Evolutionary conservation across 768 basidiomycete species (phyloP), one percentile per base, ranked within the genome.

Genomic region (Trametes elegans): DNA sequence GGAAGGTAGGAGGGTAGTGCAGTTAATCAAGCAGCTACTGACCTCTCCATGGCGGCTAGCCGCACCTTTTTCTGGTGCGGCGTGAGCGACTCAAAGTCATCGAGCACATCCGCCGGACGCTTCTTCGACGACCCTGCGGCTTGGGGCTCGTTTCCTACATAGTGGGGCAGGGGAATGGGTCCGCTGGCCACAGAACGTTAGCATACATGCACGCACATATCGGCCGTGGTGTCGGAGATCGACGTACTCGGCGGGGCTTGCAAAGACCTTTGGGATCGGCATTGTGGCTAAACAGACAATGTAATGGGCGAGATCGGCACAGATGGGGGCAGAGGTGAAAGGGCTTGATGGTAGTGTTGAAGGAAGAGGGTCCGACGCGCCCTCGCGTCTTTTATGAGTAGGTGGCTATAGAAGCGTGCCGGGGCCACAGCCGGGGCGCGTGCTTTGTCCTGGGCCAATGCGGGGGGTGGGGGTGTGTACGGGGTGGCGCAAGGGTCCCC

Each of bases 71-170:
- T 53, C 24, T 35, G 24, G 42, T 2, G 42, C 3, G 42, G 34
- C 1, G 26, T 19, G 9, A 18, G 34, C n/a, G 42, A 18, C n/a
- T n/a, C n/a, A n/a, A n/a, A n/a, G n/a, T n/a, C n/a, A 1, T 53
- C 51, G 51, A 53, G 51, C 34, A 18, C n/a, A 45, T 53, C 51
- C 34, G 51, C 51, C n/a, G 51, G 35, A 45, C 51, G 51, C 35
- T 53, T 53, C 34, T 36, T 34, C n/a, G 51, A 38, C 26, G 29
- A 16, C 5, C 24, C 21, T 19, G 16, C 13, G 32, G n/a, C 51
- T 36, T 28, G 27, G 10, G 26, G 8, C 28, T 39, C 31, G 8
- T 38, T 35, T 7, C 38, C n/a, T 42, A 13, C 51, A 36, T 44
- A 34, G 24, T 36, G 42, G 7, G 51, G 24, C n/a, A 43, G 19